Conservation (phyloP, 2,329 filamentous ascomycete species). For the Ceratocystis ficicola region DNA sequence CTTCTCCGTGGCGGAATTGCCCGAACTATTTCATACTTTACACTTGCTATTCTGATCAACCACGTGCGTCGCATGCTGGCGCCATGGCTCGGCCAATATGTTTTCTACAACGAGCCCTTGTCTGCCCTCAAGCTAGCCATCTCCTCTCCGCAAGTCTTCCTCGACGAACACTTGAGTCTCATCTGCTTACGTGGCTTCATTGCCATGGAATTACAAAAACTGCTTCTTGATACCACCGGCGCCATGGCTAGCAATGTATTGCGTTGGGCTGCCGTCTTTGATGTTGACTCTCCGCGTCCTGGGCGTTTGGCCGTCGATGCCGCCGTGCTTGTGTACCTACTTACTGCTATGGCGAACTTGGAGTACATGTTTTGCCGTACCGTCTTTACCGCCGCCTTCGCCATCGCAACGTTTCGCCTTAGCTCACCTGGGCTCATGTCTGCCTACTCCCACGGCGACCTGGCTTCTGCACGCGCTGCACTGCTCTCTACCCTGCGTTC, state of each 20-base stretch:
- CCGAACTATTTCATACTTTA: constrained; percentile 26
- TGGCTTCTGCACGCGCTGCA: constrained; percentile 13
- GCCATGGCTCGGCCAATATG: constrained; percentile 28
- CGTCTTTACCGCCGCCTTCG: constrained; percentile 18
- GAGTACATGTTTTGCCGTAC: constrained; percentile 21
- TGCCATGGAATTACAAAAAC: constrained; percentile 24
- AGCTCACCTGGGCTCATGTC: constrained; percentile 17
- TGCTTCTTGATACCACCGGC: constrained; percentile 17
- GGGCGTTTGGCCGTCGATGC: constrained; percentile 17
- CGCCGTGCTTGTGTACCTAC: constrained; percentile 20
- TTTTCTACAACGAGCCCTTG: constrained; percentile 27
- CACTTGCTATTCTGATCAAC: constrained; percentile 31
- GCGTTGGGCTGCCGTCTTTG: constrained; percentile 20
- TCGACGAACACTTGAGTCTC: constrained; percentile 26
- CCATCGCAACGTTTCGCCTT: constrained; percentile 17
- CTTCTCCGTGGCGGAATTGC: constrained; percentile 27
- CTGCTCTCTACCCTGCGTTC: constrained; percentile 20
- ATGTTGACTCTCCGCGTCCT: constrained; percentile 20
- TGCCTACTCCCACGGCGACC: constrained; percentile 15
- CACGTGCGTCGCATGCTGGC: constrained; percentile 31
- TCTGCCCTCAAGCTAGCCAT: constrained; percentile 31
- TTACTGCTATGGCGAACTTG: constrained; percentile 21
- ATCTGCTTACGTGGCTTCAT: constrained; percentile 16
- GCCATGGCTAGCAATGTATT: constrained; percentile 21
- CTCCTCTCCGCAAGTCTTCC: constrained; percentile 30